A percentile compares a stretch with the other conserved stretches of the same genome.
Evolutionary conservation across 306 rosid species (phyloP).

Genomic region (Heteromeles arbutifolia): DNA sequence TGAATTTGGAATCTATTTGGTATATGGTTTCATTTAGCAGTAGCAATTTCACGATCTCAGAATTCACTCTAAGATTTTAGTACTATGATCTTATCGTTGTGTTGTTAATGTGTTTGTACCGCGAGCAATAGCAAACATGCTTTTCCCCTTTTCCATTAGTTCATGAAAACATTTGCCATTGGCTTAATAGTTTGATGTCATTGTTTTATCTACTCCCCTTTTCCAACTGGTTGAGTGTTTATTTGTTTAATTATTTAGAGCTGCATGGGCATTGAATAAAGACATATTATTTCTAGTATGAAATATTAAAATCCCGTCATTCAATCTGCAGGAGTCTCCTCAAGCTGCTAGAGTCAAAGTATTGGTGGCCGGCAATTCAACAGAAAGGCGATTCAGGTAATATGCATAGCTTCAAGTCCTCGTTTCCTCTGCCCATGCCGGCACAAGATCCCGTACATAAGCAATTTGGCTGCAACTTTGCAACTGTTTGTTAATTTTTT

Average conservation of each 20-base stretch:
- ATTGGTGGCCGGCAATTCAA: conserved; percentile 94
- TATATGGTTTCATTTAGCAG: not conserved
- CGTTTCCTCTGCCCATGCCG: not conserved
- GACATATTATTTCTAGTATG: not conserved
- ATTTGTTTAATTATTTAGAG: not conserved
- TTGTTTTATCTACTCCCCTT: not conserved
- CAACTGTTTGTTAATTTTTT: not conserved
- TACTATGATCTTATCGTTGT: too few species aligned
- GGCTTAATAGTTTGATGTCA: not conserved
- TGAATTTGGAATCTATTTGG: not conserved
- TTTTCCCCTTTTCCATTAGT: not conserved
- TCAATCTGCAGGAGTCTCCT: conserved; percentile 75
- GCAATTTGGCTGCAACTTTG: not conserved
- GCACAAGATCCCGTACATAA: not conserved
- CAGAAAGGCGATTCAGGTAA: conserved; percentile 97
- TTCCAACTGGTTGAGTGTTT: not conserved
- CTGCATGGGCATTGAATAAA: too few species aligned
- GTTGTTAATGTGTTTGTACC: too few species aligned
- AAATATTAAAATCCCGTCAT: not conserved
- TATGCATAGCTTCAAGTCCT: not conserved
- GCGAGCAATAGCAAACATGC: not conserved
- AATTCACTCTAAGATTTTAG: not conserved
- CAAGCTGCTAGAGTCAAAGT: conserved; percentile 99
- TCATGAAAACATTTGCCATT: not conserved
- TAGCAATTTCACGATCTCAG: not conserved